Evolutionary conservation across 257 asterid genomes (phyloP), one percentile per base, ranked within the genome.

Genomic region (Primulina eburnea): DNA sequence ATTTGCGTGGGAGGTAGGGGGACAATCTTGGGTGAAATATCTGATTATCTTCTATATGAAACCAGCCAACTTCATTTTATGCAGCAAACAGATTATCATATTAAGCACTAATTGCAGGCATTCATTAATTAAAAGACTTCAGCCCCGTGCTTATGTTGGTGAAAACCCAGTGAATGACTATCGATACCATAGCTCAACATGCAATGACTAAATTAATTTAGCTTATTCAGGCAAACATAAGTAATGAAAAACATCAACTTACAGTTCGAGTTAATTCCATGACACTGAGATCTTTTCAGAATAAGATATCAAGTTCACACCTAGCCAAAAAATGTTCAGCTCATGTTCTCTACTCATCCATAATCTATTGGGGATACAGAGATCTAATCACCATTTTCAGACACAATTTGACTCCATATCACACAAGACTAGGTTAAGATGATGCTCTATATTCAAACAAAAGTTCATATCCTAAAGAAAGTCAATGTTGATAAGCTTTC

Each of bases 251-350:
- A 3, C 16, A 38, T 10, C 50, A 38, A 61, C 33, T 43, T 18
- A 71, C 62, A 17, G 34, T 62, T 24, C 34, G 34, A 30, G 8
- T 35, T 35, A 70, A 26, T 70, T 70, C 61, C 10, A 47, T 18
- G 38, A 47, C 0, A 62, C 58, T 62, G 0, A 0, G 21, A 62
- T n/a, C 40, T 28, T 17, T 20, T 21, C 40, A 63, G 70, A 71
- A 40, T 71, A 60, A 61, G 53, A 57, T 32, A 32, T 32, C 34
- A 32, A 32, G 34, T 16, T 55, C 50, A 47, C 40, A 72, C 9
- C 16, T 7, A 4, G 47, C 35, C 43, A 64, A 11, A 52, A 34
- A 9, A 63, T n/a, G 55, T 47, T 11, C 43, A 17, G n/a, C 50
- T 38, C 50, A 38, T 10, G 14, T 10, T 38, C 14, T 8, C 47